Evolutionary conservation across 2,329 filamentous ascomycete genomes (phyloP).

Genomic region (Botryotinia convoluta): DNA sequence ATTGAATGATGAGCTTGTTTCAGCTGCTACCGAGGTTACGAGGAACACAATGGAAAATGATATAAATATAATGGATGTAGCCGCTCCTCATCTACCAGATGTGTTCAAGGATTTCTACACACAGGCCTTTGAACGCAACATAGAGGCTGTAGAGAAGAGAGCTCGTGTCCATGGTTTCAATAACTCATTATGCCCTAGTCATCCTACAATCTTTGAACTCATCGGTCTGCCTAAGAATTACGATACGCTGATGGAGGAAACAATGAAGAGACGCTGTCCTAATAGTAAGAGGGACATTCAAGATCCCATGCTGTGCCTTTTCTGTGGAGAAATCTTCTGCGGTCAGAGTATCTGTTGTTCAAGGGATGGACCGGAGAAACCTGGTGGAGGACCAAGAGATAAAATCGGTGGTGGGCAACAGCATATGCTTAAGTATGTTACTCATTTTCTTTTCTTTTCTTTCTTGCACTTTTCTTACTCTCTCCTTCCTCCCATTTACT

Average conservation of each 20-base stretch:
- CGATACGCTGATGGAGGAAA: conserved; percentile 88
- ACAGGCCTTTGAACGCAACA: background rate
- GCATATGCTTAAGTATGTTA: conserved; percentile 67
- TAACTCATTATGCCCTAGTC: conserved; percentile 51
- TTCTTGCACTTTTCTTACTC: background rate
- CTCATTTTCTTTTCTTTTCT: background rate
- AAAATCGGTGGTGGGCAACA: conserved; percentile 82
- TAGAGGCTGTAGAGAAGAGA: background rate
- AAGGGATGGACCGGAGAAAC: conserved; percentile 48
- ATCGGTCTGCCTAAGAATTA: conserved; percentile 90
- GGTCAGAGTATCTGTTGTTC: conserved; percentile 91
- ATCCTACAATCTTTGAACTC: conserved; percentile 91
- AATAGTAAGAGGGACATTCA: conserved; percentile 88
- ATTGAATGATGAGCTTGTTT: background rate
- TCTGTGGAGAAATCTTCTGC: conserved; percentile 97
- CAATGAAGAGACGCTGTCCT: conserved; percentile 77
- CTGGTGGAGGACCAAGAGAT: conserved; percentile 39
- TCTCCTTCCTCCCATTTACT: background rate
- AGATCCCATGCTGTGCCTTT: conserved; percentile 87
- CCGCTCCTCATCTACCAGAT: background rate
- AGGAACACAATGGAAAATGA: background rate
- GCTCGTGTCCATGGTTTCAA: background rate
- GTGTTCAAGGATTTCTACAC: background rate
- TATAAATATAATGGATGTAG: background rate
- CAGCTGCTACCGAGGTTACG: background rate